These are phyloP conservation scores for Mortierella sp. DNA, from an alignment of 371 early-diverging fungal species.

Conservation along the genomic window DNA sequence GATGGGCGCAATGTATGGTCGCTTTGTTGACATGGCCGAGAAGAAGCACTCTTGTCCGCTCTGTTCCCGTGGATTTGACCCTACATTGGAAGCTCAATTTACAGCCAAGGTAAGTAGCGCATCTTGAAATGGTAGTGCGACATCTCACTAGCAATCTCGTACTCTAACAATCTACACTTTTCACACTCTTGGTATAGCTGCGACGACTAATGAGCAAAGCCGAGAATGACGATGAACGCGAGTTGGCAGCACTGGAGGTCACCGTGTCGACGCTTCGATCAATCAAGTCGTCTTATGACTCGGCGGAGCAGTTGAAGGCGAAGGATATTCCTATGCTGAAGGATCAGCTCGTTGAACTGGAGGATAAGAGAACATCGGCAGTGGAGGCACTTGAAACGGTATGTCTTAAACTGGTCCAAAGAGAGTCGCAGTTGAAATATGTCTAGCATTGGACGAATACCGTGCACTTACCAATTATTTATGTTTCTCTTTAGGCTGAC, in stretches of 20 bases:
- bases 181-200: conserved; percentile 24
- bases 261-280: conserved; percentile 57
- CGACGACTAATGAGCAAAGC: conserved; percentile 41
- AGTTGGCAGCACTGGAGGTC: conserved; percentile 42
- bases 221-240: conserved; percentile 55
- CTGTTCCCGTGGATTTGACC: conserved; percentile 54
- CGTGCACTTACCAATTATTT: neutral
- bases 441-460: neutral
- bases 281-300: conserved; percentile 43
- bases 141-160: neutral
- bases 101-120: conserved; percentile 30
- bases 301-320: conserved; percentile 22
- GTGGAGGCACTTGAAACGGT: conserved; percentile 27
- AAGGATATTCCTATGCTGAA: conserved; percentile 46
- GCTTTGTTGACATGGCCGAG: conserved; percentile 60
- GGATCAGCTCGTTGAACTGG: conserved; percentile 50
- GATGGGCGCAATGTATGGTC: conserved; percentile 49
- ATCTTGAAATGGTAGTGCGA: neutral
- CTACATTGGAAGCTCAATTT: conserved; percentile 51
- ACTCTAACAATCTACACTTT: neutral
- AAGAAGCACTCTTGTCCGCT: conserved; percentile 60
- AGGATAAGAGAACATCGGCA: conserved; percentile 5
- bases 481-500: conserved; percentile 22
- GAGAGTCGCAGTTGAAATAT: no score
- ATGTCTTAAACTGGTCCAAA: neutral